Evolutionary conservation across 345 rosid genomes (phyloP), one percentile per base, ranked within the genome.

Genomic region (Mercurialis annua): DNA sequence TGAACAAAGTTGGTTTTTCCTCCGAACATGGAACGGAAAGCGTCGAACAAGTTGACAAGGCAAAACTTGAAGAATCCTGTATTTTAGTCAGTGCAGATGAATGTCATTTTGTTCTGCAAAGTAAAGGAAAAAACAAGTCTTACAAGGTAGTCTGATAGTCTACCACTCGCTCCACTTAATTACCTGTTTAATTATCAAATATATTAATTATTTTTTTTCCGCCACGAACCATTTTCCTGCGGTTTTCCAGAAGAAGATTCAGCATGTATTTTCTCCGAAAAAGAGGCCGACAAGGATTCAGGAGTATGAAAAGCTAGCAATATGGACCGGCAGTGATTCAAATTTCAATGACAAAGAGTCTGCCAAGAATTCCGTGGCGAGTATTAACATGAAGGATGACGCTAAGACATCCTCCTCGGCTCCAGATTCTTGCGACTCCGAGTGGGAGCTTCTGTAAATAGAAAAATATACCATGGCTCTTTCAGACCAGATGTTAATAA

Each of bases 111-210:
- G 59, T 69, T 68, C 69, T 77, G 73, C 64, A 52, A 50, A 68
- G 21, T 61, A 69, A 68, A 62, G 77, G 69, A 68, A 86, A 86
- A 76, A 73, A 59, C 70, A 82, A 72, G 71, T 76, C 86, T 46
- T 89, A 83, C 80, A 86, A 84, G 89, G 98, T 87, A 72, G n/a
- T 64, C 15, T n/a, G 89, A 96, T 87, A 72, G n/a, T 64, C 69
- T 20, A 17, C 38, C 36, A 17, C 58, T 6, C 5, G 26, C 31
- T 24, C 18, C 34, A 1, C 43, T 29, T n/a, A n/a, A n/a, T n/a
- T 26, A 56, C 59, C 57, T 26, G 3, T 42, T 52, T 40, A 29
- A 38, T 9, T 15, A 56, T 36, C 5, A 33, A 26, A 55, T 52
- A 1, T 27, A 10, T 9, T 54, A 52, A 62, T 44, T n/a, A 5